These are phyloP conservation scores for Polyporus arcularius DNA, from an alignment of 768 basidiomycete genomes.

Conservation along the genomic window DNA sequence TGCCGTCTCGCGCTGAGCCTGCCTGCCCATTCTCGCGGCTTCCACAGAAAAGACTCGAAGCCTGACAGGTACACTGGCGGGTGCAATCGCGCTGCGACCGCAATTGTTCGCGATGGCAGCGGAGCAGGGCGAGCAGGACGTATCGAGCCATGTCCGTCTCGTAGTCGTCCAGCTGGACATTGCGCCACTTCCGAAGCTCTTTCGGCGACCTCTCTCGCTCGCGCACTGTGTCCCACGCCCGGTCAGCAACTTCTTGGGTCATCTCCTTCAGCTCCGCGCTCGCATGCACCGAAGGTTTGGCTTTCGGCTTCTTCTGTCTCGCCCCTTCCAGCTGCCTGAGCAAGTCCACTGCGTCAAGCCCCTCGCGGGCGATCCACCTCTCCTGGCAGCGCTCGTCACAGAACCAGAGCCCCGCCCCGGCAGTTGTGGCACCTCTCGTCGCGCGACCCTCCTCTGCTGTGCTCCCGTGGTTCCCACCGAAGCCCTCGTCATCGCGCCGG, in stretches of 20 bases:
- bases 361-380: conserved; percentile 40
- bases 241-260: conserved; percentile 43
- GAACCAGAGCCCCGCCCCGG: conserved; percentile 51
- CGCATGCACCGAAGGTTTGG: conserved; percentile 18
- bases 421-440: not conserved
- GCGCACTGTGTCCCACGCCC: conserved; percentile 46
- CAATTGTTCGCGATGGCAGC: conserved; percentile 17
- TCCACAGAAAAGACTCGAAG: not conserved
- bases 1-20: not conserved
- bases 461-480: not conserved
- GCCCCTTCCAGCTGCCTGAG: conserved; percentile 24
- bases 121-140: conserved; percentile 29
- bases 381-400: conserved; percentile 52
- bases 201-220: conserved; percentile 31
- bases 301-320: conserved; percentile 24
- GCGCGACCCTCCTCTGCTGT: not conserved
- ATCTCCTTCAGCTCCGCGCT: conserved; percentile 23
- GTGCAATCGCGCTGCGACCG: conserved; percentile 2
- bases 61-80: not conserved
- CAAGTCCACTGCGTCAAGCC: conserved; percentile 16
- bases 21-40: not conserved
- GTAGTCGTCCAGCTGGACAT: conserved; percentile 29
- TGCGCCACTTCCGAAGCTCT: conserved; percentile 21
- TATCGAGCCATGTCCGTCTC: conserved; percentile 32
- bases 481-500: conserved; percentile 27